Evolutionary conservation across 768 basidiomycete genomes (phyloP).

Genomic region (Naganishia vishniacii): DNA sequence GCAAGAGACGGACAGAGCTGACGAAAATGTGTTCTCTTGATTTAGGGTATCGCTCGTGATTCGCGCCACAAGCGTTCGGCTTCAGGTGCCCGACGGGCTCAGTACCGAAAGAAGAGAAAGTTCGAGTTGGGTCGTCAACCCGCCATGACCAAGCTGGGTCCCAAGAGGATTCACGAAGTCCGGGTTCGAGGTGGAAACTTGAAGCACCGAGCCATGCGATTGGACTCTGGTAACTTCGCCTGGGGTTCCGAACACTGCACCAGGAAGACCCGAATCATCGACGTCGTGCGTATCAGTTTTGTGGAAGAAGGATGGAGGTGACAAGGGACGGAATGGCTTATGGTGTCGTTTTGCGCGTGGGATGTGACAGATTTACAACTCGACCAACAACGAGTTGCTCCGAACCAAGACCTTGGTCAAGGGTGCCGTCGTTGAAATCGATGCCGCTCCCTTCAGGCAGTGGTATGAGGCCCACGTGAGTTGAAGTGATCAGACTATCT

Average conservation of each 20-base stretch:
- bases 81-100: slow-evolving; percentile 55
- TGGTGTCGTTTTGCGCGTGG: slow-evolving; percentile 2
- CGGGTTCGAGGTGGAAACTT: slow-evolving; percentile 91
- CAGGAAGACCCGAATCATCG: slow-evolving; percentile 89
- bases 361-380: slow-evolving; percentile 77
- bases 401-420: slow-evolving; percentile 99
- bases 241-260: slow-evolving; percentile 95
- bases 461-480: slow-evolving; percentile 98
- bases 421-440: slow-evolving; percentile 90
- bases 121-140: slow-evolving; percentile 99
- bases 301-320: neutral
- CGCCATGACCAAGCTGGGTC: slow-evolving; percentile 91
- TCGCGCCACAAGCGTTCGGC: slow-evolving; percentile 96
- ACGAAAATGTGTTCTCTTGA: slow-evolving; percentile 1
- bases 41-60: slow-evolving; percentile 82
- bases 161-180: slow-evolving; percentile 91
- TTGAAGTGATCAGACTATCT: slow-evolving; percentile 32
- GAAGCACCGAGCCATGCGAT: slow-evolving; percentile 92
- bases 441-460: slow-evolving; percentile 98
- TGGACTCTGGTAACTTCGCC: slow-evolving; percentile 95
- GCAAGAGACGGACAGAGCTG: slow-evolving; percentile 2
- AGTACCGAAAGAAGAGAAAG: slow-evolving; percentile 97
- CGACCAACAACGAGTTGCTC: slow-evolving; percentile 99
- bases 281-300: slow-evolving; percentile 65
- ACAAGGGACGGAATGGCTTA: slow-evolving; percentile 3